These are phyloP conservation scores for Ambrosia artemisiifolia DNA, from an alignment of 129 eudicot genomes.

Conservation along the genomic window DNA sequence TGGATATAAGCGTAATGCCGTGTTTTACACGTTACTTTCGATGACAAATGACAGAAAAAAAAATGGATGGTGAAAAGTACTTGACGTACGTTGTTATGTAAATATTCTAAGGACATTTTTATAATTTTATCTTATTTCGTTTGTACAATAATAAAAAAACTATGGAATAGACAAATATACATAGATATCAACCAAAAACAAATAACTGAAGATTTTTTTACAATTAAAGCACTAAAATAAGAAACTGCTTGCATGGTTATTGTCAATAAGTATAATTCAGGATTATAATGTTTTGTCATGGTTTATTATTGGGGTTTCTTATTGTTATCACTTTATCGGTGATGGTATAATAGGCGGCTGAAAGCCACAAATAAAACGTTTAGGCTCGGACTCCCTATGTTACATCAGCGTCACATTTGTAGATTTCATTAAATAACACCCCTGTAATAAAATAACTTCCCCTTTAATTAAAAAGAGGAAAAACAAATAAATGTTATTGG, in stretches of 20 bases:
- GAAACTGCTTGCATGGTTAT: constrained; percentile 1
- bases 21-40: constrained; percentile 24
- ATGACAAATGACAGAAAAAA: constrained; percentile 1
- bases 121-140: neutral
- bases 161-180: neutral
- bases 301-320: neutral
- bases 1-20: neutral
- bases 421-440: too few relatives aligned
- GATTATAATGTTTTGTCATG: neutral
- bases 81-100: constrained; percentile 28
- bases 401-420: too few relatives aligned
- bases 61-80: constrained; percentile 12
- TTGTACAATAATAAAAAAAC: neutral
- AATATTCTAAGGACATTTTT: constrained; percentile 15
- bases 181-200: neutral
- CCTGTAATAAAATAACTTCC: too few relatives aligned
- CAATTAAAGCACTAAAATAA: neutral
- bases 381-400: too few relatives aligned
- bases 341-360: neutral
- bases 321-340: neutral
- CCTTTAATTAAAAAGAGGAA: too few relatives aligned
- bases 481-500: too few relatives aligned
- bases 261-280: constrained; percentile 2
- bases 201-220: neutral
- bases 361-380: neutral